These are phyloP conservation scores for Microthyrium microscopicum DNA, from an alignment of 2,329 filamentous ascomycete species.

Conservation along the genomic window DNA sequence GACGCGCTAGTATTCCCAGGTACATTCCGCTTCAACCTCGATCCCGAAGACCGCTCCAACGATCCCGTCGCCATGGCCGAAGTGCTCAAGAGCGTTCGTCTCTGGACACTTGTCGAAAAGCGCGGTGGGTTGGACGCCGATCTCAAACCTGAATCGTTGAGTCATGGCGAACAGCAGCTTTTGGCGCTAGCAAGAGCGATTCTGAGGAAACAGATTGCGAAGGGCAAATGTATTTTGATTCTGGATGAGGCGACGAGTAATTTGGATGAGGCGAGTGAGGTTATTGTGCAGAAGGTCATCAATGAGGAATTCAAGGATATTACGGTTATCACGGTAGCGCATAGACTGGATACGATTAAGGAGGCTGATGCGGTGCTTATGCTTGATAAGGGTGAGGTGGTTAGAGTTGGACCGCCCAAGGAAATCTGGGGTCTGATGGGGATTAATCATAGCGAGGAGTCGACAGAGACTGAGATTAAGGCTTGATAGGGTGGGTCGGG, in stretches of 20 bases:
- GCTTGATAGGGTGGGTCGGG: neutral
- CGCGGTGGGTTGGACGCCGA: neutral
- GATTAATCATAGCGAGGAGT: no score
- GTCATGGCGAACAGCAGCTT: constrained; percentile 6
- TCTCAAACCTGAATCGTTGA: neutral
- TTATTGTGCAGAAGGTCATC: constrained; percentile 28
- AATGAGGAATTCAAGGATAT: constrained; percentile 35
- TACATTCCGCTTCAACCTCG: constrained; percentile 4
- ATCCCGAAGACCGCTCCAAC: neutral
- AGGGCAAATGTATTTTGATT: constrained; percentile 18
- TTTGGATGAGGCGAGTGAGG: constrained; percentile 30
- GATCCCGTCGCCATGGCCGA: neutral
- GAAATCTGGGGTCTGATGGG: neutral
- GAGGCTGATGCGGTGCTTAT: constrained; percentile 13
- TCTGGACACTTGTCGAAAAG: neutral
- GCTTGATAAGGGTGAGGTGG: constrained; percentile 3
- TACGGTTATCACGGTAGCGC: constrained; percentile 43
- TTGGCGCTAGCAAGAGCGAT: constrained; percentile 4
- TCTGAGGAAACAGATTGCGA: constrained; percentile 13
- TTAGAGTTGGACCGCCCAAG: constrained; percentile 3
- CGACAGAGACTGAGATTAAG: neutral
- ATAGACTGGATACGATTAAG: constrained; percentile 38
- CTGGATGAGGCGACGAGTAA: constrained; percentile 8
- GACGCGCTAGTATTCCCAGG: constrained; percentile 2
- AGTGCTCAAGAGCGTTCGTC: neutral